Conservation (phyloP, 106 monocot species). For the Dioscorea alata region DNA sequence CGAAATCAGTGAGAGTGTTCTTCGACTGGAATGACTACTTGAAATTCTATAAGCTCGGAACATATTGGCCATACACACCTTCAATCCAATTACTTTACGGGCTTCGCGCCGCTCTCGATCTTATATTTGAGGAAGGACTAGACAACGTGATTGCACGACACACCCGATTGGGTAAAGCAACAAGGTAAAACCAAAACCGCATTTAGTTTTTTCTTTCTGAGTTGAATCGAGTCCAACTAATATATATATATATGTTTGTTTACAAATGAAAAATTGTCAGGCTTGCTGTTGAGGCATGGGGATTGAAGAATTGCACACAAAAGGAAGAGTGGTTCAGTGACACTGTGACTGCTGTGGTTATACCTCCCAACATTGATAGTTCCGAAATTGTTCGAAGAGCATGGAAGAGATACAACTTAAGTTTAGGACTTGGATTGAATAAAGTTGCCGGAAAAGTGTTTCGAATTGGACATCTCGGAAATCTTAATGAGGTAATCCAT, state of each 20-base stretch:
- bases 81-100: slow-evolving; percentile 91
- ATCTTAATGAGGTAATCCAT: slow-evolving; percentile 74
- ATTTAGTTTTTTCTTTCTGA: background rate
- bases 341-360: slow-evolving; percentile 83
- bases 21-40: slow-evolving; percentile 92
- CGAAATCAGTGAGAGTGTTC: slow-evolving; percentile 83
- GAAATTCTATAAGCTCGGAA: slow-evolving; percentile 82
- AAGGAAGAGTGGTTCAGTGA: slow-evolving; percentile 88
- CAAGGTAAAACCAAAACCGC: slow-evolving; percentile 35
- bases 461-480: slow-evolving; percentile 87
- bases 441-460: slow-evolving; percentile 93
- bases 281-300: slow-evolving; percentile 95
- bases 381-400: slow-evolving; percentile 67
- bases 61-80: slow-evolving; percentile 86
- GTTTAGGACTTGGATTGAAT: slow-evolving; percentile 84
- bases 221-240: too few species aligned
- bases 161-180: slow-evolving; percentile 71
- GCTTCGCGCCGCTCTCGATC: slow-evolving; percentile 74
- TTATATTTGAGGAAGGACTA: slow-evolving; percentile 86
- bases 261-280: slow-evolving; percentile 11
- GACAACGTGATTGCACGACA: slow-evolving; percentile 85
- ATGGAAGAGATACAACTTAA: slow-evolving; percentile 92
- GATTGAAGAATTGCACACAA: slow-evolving; percentile 88
- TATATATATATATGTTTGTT: too few species aligned
- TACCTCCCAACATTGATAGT: slow-evolving; percentile 78